Base-by-base conservation (phyloP, 139 green algal species). In the Tetradesmus obliquus region DNA sequence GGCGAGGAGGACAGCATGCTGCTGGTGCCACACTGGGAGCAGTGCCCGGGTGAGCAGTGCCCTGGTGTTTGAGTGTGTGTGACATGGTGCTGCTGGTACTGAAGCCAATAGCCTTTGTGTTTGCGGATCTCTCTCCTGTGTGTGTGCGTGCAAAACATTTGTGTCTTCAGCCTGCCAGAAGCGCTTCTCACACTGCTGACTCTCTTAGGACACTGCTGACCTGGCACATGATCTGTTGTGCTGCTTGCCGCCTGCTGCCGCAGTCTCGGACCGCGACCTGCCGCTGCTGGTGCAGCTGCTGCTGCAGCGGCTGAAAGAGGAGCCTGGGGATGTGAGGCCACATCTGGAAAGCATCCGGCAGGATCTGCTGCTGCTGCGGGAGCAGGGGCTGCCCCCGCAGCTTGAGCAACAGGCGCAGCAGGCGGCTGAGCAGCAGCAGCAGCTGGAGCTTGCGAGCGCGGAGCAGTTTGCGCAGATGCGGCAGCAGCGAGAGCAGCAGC, bases 1-100 rank as follows among this genome's bases (percentile, higher is more conserved):
- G 93, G 94, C 3, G 95, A 97, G 93, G 86, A 94, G 69, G 7
- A 19, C 84, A 96, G 94, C 91, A 91, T 97, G 94, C 58, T 97
- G 71, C 84, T 91, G 4, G 88, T 97, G 55, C 94, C 94, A 3
- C 88, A 92, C 53, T 96, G 95, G 95, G 74, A 91, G 58, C 86
- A 90, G 17, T 20, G n/a, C 2, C 22, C 79, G 71, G 88, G 88
- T 87, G 84, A 13, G 58, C 32, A 45, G 32, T 45, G 32, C 32
- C 32, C 32, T 45, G 32, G 32, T 45, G 32, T 45, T 45, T 45
- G 9, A 55, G 10, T 24, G 22, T 45, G 86, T 9, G 3, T 84
- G 8, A 13, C 57, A 10, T 69, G 53, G 22, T 86, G 51, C 53
- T 86, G 53, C 51, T 86, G 51, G 32, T 45, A 45, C 32, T 45